Percentiles rank a stretch among this genome's conserved stretches.
Evolutionary conservation across 2,329 filamentous ascomycete genomes (phyloP).

Genomic region (Metarhizium sp.): DNA sequence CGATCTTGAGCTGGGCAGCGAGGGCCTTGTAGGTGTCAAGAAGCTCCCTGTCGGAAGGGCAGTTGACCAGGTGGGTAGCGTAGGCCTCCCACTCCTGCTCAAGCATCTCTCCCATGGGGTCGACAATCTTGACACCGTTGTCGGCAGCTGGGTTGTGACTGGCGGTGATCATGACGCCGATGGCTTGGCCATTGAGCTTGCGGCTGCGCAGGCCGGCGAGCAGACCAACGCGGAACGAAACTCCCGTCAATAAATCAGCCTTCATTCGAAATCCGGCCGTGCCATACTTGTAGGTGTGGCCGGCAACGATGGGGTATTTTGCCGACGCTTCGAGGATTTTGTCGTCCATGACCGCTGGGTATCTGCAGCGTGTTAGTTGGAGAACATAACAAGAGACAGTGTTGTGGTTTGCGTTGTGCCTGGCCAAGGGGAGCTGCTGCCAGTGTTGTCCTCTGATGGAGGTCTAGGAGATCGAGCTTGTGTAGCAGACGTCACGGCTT

Average conservation of each 20-base stretch:
- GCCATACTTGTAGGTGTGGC: constrained; percentile 53
- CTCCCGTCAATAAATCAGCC: constrained; percentile 75
- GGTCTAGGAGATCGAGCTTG: neutral
- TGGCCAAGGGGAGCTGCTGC: neutral
- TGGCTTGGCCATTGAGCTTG: constrained; percentile 80
- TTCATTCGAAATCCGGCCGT: constrained; percentile 62
- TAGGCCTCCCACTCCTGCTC: constrained; percentile 90
- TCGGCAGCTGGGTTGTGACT: constrained; percentile 86
- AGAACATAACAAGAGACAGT: too few relatives aligned
- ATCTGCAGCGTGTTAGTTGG: neutral
- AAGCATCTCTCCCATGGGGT: constrained; percentile 96
- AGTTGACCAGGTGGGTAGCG: constrained; percentile 85
- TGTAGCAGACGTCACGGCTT: neutral
- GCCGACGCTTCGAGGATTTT: constrained; percentile 51
- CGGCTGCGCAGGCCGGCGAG: constrained; percentile 82
- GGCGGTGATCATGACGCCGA: constrained; percentile 94
- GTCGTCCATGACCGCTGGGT: constrained; percentile 35
- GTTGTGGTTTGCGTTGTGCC: too few relatives aligned
- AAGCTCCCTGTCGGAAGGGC: constrained; percentile 63
- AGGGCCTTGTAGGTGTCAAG: constrained; percentile 68
- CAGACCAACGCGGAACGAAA: constrained; percentile 86
- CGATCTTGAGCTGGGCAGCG: constrained; percentile 66
- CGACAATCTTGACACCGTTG: constrained; percentile 92
- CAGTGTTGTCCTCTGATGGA: neutral
- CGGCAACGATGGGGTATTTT: constrained; percentile 50